Conservation (phyloP, 331 rosid species). For the Prunus yedoensis region DNA sequence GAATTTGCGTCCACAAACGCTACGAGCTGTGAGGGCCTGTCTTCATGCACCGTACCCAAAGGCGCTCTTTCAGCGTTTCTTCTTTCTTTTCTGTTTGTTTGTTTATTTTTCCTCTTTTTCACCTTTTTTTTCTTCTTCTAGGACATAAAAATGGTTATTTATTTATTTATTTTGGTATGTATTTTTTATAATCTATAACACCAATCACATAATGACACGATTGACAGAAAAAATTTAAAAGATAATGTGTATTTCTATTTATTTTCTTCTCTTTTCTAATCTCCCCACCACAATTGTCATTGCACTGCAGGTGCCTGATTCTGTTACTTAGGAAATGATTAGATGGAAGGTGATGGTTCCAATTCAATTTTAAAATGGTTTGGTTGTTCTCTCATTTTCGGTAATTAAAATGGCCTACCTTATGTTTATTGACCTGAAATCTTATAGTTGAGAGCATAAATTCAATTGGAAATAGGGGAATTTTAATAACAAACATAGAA, state of each 20-base stretch:
- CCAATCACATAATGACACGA: too few relatives aligned
- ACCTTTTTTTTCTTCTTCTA: too few relatives aligned
- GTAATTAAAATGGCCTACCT: not conserved
- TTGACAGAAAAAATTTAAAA: too few relatives aligned
- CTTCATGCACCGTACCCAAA: constrained; percentile 11
- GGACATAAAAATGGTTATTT: too few relatives aligned
- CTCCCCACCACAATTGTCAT: too few relatives aligned
- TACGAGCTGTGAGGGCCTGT: not conserved
- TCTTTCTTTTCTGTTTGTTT: not conserved
- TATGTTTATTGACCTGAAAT: not conserved
- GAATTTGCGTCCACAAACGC: constrained; percentile 28
- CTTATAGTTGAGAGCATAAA: not conserved
- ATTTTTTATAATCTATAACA: too few relatives aligned
- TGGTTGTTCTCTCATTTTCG: not conserved
- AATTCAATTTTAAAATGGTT: not conserved
- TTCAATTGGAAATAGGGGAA: not conserved
- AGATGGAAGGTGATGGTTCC: not conserved
- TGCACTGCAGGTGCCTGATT: too few relatives aligned
- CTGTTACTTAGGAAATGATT: not conserved
- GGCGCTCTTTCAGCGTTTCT: not conserved
- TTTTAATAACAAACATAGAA: too few relatives aligned
- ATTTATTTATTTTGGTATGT: too few relatives aligned
- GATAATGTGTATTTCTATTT: not conserved
- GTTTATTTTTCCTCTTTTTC: too few relatives aligned
- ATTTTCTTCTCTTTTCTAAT: too few relatives aligned